Evolutionary conservation across 2,329 filamentous ascomycete genomes (phyloP).

Genomic region (Fusarium sp.): DNA sequence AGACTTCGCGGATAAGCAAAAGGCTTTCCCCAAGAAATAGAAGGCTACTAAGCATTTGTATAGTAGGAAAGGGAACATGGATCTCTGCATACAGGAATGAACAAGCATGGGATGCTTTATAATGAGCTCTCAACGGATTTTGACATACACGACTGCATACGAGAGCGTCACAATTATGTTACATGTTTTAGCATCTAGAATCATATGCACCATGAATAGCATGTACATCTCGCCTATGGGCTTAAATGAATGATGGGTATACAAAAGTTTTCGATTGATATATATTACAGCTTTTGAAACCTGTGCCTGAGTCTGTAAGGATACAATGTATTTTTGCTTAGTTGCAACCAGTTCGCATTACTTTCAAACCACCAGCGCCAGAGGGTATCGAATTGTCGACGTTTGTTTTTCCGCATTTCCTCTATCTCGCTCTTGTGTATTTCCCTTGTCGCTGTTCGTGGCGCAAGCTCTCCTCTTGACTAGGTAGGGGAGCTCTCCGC

Average conservation of each 20-base stretch:
- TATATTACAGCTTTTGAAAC: slow-evolving; percentile 13
- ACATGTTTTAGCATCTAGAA: not conserved
- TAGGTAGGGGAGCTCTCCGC: slow-evolving; percentile 78
- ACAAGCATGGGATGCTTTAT: not conserved
- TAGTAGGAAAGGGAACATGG: slow-evolving; percentile 1
- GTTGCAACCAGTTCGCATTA: slow-evolving; percentile 5
- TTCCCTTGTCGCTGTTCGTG: slow-evolving; percentile 78
- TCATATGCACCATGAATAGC: not conserved
- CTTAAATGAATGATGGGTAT: slow-evolving; percentile 11
- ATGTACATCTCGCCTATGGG: not conserved
- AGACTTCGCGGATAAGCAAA: slow-evolving; percentile 76
- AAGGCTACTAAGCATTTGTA: not conserved
- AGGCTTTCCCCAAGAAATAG: slow-evolving; percentile 62
- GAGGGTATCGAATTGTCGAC: slow-evolving; percentile 37
- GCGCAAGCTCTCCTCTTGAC: slow-evolving; percentile 84
- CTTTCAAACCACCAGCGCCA: slow-evolving; percentile 42
- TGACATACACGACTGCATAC: not conserved
- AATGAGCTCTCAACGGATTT: not conserved
- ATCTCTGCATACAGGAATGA: not conserved
- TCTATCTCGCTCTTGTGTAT: slow-evolving; percentile 65
- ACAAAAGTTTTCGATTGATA: slow-evolving; percentile 11
- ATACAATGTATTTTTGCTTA: not conserved
- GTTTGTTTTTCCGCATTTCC: not conserved
- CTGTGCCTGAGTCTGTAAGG: not conserved
- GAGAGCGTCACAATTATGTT: not conserved